A percentile compares a stretch with the other conserved stretches of the same genome.
phyloP scores from a whole-genome alignment of 176 grass and related monocot species.

The Aegilops longissima region DNA sequence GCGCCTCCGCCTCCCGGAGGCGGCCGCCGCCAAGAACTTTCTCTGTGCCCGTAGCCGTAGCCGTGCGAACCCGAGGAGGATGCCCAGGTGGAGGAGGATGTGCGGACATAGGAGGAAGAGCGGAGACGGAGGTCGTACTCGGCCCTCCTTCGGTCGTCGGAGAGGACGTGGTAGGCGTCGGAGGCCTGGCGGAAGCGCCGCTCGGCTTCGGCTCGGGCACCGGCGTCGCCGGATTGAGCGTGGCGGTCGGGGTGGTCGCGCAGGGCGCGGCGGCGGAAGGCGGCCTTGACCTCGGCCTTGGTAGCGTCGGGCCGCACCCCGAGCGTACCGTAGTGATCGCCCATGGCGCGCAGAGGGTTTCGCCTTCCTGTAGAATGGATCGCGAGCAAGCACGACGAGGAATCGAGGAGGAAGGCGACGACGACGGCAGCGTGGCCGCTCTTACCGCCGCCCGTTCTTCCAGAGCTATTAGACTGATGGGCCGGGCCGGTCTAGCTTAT shows the following conservation, averaged over 20 bases:
- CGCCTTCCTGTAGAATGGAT: conserved; percentile 10
- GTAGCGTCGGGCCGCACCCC: conserved; percentile 47
- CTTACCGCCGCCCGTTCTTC: conserved; percentile 30
- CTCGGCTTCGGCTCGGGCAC: conserved; percentile 42
- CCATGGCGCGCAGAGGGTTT: conserved; percentile 1
- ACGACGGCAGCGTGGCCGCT: conserved; percentile 31
- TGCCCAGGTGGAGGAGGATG: conserved; percentile 34
- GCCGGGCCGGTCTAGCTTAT: not conserved
- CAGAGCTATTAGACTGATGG: not conserved
- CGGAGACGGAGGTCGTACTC: conserved; percentile 58
- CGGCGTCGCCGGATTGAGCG: conserved; percentile 39
- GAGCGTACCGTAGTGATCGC: conserved; percentile 66
- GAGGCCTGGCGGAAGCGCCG: conserved; percentile 63
- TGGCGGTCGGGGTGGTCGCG: conserved; percentile 71
- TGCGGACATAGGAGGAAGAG: conserved; percentile 29
- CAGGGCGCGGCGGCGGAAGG: conserved; percentile 59
- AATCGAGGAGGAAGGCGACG: not conserved
- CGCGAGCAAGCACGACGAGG: not conserved
- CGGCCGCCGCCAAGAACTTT: conserved; percentile 31
- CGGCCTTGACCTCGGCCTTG: conserved; percentile 77
- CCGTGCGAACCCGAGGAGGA: conserved; percentile 42
- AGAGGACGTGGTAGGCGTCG: conserved; percentile 66
- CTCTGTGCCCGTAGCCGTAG: conserved; percentile 21
- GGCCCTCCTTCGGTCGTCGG: conserved; percentile 51
- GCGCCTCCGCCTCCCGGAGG: conserved; percentile 23